Base-by-base conservation (phyloP, 192 early-diverging fungal species). In the Podochytrium sp. region DNA sequence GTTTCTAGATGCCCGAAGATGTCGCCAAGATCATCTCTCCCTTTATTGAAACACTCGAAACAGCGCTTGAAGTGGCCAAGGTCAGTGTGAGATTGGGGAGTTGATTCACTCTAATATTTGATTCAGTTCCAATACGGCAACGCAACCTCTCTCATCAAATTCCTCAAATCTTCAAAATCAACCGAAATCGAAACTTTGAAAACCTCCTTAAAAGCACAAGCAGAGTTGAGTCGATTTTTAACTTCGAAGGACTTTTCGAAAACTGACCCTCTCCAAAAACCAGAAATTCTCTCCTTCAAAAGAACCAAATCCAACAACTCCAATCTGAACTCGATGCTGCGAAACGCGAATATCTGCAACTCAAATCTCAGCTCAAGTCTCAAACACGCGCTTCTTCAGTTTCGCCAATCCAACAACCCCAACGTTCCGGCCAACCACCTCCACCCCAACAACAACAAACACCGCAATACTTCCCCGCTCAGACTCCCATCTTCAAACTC, bases 101-200 rank as follows among this genome's bases (percentile, higher is more conserved):
- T 41, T 33, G 33, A 25, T 32, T 47, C 20, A 47, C n/a, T n/a
- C n/a, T n/a, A n/a, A n/a, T n/a, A 0, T n/a, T 7, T 49, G 1
- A 32, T 52, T 16, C 23, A 69, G 52, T 69, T 55, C 23, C 67
- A 69, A 56, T 69, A 56, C 52, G 67, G 67, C 16, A 69, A 69
- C 30, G 50, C 67, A 37, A 41, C 40, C 16, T 14, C 51, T 1
- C 52, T 69, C 30, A 56, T 69, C 16, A n/a, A 30, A 27, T 69
- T 56, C 34, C 2, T 69, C 14, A 52, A 56, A 52, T 7, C 34
- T 7, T 69, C 51, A 33, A 52, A 3, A 16, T 32, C 30, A n/a
- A 25, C 25, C 1, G 23, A 69, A 39, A 37, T 56, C 6, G 32
- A 18, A 32, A 12, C 16, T 23, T 20, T 69, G 34, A 52, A 69